Percentiles rank a stretch among this genome's conserved stretches.
Conservation (phyloP, 768 basidiomycete species). For the Macrolepiota albuminosa region DNA sequence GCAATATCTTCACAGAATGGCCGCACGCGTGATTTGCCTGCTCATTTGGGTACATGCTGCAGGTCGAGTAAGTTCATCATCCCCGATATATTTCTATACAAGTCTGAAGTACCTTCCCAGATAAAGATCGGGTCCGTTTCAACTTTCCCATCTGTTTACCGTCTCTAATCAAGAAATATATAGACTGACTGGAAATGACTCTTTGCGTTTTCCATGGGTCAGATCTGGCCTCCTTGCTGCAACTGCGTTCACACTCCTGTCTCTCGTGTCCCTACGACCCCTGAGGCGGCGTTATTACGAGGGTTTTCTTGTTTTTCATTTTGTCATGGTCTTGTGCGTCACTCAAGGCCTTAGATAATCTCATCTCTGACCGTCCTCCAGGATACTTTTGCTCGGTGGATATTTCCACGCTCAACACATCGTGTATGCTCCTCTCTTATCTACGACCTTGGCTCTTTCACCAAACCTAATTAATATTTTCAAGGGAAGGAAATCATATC, state of each 20-base stretch:
- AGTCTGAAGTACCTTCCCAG: slow-evolving; percentile 1
- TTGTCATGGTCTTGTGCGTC: slow-evolving; percentile 33
- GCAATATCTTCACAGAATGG: slow-evolving; percentile 41
- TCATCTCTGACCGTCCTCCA: slow-evolving; percentile 10
- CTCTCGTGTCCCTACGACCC: slow-evolving; percentile 43
- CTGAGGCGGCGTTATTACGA: slow-evolving; percentile 46
- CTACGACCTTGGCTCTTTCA: not conserved
- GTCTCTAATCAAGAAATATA: not conserved
- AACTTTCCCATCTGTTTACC: no score
- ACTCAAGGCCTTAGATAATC: not conserved
- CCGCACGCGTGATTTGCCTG: slow-evolving; percentile 40
- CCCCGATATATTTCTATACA: not conserved
- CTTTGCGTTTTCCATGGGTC: slow-evolving; percentile 22
- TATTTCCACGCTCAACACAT: slow-evolving; percentile 35
- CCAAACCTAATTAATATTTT: not conserved
- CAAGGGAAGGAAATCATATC: slow-evolving; percentile 23
- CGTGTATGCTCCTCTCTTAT: slow-evolving; percentile 20
- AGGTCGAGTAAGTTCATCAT: slow-evolving; percentile 31
- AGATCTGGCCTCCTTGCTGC: slow-evolving; percentile 34
- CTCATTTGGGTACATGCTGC: slow-evolving; percentile 46
- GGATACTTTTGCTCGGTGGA: slow-evolving; percentile 32
- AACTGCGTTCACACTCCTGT: slow-evolving; percentile 36
- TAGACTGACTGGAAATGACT: slow-evolving; percentile 11
- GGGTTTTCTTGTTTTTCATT: slow-evolving; percentile 46
- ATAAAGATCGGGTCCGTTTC: slow-evolving; percentile 15